Evolutionary conservation across 2,329 filamentous ascomycete genomes (phyloP).

Genomic region (Xylaria polymorpha): DNA sequence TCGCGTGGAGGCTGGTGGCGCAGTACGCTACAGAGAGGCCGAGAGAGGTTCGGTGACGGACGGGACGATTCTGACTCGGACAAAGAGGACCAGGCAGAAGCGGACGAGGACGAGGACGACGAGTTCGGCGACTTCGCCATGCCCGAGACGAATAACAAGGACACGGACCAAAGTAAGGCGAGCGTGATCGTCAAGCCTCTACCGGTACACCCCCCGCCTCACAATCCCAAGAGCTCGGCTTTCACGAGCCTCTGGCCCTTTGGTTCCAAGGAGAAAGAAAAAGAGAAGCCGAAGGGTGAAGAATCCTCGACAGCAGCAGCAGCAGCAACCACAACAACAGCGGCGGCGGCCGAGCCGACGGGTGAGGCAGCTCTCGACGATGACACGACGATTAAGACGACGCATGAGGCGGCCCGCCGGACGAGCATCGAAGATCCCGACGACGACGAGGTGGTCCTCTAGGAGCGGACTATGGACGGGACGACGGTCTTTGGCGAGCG

Average conservation of each 20-base stretch:
- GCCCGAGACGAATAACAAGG: constrained; percentile 61
- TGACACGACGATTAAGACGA: constrained; percentile 57
- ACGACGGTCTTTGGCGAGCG: constrained; percentile 27
- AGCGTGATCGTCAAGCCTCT: constrained; percentile 65
- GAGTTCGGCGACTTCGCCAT: constrained; percentile 75
- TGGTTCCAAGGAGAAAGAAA: constrained; percentile 44
- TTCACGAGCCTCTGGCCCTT: constrained; percentile 71
- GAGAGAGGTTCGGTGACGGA: constrained; percentile 55
- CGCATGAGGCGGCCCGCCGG: constrained; percentile 64
- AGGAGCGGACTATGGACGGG: constrained; percentile 43
- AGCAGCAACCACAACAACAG: no score
- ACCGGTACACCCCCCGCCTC: constrained; percentile 62
- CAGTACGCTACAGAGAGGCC: constrained; percentile 51
- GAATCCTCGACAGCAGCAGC: constrained; percentile 54
- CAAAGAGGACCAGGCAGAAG: constrained; percentile 44
- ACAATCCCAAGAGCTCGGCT: constrained; percentile 51
- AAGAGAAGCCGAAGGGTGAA: constrained; percentile 49
- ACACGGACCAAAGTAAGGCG: constrained; percentile 40
- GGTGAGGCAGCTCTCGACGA: constrained; percentile 54
- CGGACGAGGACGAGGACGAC: constrained; percentile 51
- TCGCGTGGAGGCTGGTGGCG: constrained; percentile 63
- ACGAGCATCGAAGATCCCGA: constrained; percentile 71
- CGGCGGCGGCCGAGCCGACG: constrained; percentile 51
- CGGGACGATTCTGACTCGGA: constrained; percentile 60
- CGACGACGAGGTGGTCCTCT: constrained; percentile 54